Evolutionary conservation across 768 basidiomycete genomes (phyloP), one percentile per base, ranked within the genome.

Genomic region (Leccinum subgranulosum): DNA sequence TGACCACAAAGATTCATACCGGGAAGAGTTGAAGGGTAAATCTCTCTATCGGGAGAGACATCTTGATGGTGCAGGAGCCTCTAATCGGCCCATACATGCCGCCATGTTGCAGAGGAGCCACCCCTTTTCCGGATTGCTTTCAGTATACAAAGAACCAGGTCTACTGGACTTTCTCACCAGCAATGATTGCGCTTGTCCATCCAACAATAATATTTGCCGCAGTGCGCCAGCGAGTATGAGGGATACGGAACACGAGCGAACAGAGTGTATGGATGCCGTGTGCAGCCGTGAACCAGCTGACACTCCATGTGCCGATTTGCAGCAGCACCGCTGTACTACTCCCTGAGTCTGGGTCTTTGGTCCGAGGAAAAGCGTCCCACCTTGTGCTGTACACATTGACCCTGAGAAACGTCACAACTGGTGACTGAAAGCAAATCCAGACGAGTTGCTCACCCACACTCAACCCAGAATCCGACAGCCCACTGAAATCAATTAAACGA

Each of bases 251-350:
- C 14, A 86, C 83, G 39, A 90, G 75, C 15, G 87, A 83, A 60
- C 76, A 80, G 75, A 89, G 87, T 0, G 84, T 83, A 68, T 91
- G 88, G 10, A 88, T 63, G 1, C 84, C 84, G 61, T 88, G 85
- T 6, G 79, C 76, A 10, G 80, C 76, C 3, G 82, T 86, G 69
- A 90, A 25, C 46, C 21, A 47, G 6, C 25, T 47, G 46, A 47
- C 46, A 25, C 46, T 75, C 69, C 83, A 81, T 60, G 84, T 81
- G 23, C 84, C 87, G 23, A 86, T 74, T 64, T 88, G 83, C 76
- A 79, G 82, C 34, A 89, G 61, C 50, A 76, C 66, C 39, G 78
- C 87, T 89, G 55, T 43, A 43, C 8, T 27, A 21, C 19, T 50
- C 36, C 45, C 34, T 58, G 39, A 53, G 50, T 54, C 14, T 17